phyloP scores from a whole-genome alignment of 2,329 filamentous ascomycete genomes.

The Xylaria arbuscula region DNA sequence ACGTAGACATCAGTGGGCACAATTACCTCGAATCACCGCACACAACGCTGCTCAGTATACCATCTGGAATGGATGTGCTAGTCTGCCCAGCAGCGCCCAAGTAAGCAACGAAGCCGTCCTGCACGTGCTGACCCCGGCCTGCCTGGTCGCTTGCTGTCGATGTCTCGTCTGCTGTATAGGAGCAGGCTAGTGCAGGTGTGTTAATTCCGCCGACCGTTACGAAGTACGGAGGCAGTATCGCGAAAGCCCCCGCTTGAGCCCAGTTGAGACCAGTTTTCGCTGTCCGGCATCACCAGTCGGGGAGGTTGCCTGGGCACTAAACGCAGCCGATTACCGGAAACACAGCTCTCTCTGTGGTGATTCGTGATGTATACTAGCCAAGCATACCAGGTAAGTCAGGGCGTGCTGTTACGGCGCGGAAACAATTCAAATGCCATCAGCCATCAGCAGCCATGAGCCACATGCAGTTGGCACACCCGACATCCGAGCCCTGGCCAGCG shows the following conservation, averaged over 20 bases:
- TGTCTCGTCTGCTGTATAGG: not conserved
- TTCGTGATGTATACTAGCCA: not conserved
- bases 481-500: conserved; percentile 24
- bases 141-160: conserved; percentile 11
- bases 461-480: conserved; percentile 24
- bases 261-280: conserved; percentile 26
- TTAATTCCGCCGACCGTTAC: conserved; percentile 28
- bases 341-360: conserved; percentile 12
- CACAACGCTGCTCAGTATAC: not conserved
- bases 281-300: conserved; percentile 37
- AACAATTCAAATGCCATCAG: conserved; percentile 22
- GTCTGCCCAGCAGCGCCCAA: not conserved
- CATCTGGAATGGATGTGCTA: too few species aligned
- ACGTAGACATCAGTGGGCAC: not conserved
- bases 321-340: conserved; percentile 36
- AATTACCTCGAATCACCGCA: not conserved
- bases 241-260: conserved; percentile 17
- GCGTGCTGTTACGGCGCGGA: conserved; percentile 24
- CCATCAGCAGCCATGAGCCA: conserved; percentile 11
- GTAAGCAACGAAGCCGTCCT: conserved; percentile 13
- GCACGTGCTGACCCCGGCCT: conserved; percentile 7
- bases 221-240: conserved; percentile 19
- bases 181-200: conserved; percentile 1
- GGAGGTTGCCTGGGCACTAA: conserved; percentile 22
- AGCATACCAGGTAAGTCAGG: not conserved